These are phyloP conservation scores for Phialophora macrospora DNA, from an alignment of 2,329 filamentous ascomycete genomes.

Conservation along the genomic window DNA sequence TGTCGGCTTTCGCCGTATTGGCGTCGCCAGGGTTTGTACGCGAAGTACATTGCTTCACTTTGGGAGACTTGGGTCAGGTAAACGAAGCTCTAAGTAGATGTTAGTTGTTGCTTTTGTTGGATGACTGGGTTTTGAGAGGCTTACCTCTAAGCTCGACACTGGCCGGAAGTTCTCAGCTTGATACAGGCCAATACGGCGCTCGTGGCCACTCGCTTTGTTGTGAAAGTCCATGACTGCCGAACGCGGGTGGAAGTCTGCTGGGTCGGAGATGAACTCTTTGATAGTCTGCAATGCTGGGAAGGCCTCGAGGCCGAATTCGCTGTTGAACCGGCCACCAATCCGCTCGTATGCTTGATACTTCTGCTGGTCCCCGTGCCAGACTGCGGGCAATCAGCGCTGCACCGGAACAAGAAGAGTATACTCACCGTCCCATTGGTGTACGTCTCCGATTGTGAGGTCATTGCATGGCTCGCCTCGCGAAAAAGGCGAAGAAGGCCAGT, in stretches of 20 bases:
- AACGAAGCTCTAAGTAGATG: slow-evolving; percentile 60
- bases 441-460: slow-evolving; percentile 10
- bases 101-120: background rate
- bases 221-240: slow-evolving; percentile 9
- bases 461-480: background rate
- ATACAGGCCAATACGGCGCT: slow-evolving; percentile 82
- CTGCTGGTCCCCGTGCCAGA: background rate
- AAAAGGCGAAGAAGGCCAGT: slow-evolving; percentile 9
- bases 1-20: slow-evolving; percentile 49
- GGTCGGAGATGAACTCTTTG: background rate
- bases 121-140: background rate
- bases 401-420: background rate
- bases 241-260: background rate
- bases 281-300: slow-evolving; percentile 4
- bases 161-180: slow-evolving; percentile 81
- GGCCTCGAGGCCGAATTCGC: slow-evolving; percentile 14
- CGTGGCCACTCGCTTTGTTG: slow-evolving; percentile 63
- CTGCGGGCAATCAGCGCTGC: background rate
- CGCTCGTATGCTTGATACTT: slow-evolving; percentile 10
- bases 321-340: slow-evolving; percentile 1
- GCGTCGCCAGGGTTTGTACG: slow-evolving; percentile 60
- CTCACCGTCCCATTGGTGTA: slow-evolving; percentile 14
- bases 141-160: slow-evolving; percentile 4
- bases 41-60: slow-evolving; percentile 64
- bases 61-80: slow-evolving; percentile 68